Base-by-base conservation (phyloP, 805 yeast species). In the Yarrowia alimentaria region DNA sequence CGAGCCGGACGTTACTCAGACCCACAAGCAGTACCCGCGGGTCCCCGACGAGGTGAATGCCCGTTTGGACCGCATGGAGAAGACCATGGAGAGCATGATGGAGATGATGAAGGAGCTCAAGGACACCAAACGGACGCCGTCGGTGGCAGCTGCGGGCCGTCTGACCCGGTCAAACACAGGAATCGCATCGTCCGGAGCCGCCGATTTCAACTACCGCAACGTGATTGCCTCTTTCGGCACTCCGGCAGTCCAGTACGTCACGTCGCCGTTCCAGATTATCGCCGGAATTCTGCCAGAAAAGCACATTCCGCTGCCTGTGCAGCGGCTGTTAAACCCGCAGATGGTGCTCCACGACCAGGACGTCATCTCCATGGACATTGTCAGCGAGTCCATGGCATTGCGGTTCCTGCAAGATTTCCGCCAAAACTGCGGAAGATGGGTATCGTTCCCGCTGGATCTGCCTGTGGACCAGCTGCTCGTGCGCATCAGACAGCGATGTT, bases 401-500 rank as follows among this genome's bases (percentile, higher is more conserved):
- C 68, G 69, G 13, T 64, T 84, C 30, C 65, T 85, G 56, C 72
- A 71, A 49, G 76, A 75, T 38, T 85, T 85, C 61, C 68, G 83
- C 33, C 77, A 79, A 42, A 74, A 83, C 58, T 85, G 81, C 60
- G 87, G 89, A 4, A 72, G 87, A 22, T 85, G 94, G 94, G 79
- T 83, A 3, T 78, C 85, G 50, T 78, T 85, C 45, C 88, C 90
- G 0, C 74, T 74, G 22, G 68, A 68, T 11, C 60, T 75, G 26
- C 61, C 79, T 4, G 72, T 81, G 0, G 73, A 68, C 14, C 68
- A 67, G 26, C 66, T 85, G 17, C 67, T 83, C 8, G 73, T 69
- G 5, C 63, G 74, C 25, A 70, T 84, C 32, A 54, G 60, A 18
- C 58, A 58, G 12, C 70, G 73, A 29, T 79, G 85, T 16, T 79